These are phyloP conservation scores for Stenocarpella maydis DNA, from an alignment of 2,329 filamentous ascomycete genomes.

Conservation along the genomic window DNA sequence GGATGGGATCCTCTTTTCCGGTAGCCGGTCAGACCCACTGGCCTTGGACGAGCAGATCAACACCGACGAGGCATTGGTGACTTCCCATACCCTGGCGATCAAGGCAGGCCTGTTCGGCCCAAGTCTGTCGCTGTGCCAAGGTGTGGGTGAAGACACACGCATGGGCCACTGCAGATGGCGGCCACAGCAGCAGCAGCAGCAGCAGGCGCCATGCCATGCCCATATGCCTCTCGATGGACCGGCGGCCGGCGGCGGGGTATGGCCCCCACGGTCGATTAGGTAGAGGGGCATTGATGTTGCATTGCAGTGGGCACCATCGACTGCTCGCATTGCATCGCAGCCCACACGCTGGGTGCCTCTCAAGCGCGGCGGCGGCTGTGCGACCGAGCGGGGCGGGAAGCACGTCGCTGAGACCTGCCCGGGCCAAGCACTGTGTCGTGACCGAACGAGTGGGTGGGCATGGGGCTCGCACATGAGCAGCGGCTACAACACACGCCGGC, in stretches of 20 bases:
- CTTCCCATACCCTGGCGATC: background rate
- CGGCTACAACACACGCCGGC: background rate
- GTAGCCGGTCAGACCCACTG: too few species aligned
- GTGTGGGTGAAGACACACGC: background rate
- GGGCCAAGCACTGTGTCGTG: background rate
- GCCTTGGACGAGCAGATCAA: too few species aligned
- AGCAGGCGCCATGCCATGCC: background rate
- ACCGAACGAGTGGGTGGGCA: conserved; percentile 4
- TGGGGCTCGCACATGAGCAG: conserved; percentile 4
- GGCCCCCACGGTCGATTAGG: background rate
- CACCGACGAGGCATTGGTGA: too few species aligned
- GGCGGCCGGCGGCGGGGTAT: too few species aligned
- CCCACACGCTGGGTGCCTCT: background rate
- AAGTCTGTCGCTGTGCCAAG: background rate
- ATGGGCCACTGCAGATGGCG: conserved; percentile 19
- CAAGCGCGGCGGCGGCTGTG: background rate
- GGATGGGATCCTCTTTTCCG: background rate
- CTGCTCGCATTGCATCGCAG: background rate
- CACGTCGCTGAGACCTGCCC: background rate
- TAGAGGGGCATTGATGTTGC: conserved; percentile 23
- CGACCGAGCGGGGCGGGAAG: too few species aligned
- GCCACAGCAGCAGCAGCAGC: too few species aligned
- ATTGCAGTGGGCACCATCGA: conserved; percentile 5
- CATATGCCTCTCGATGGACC: background rate
- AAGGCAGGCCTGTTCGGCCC: background rate